Conservation (phyloP, 208 protist species). For the Crithidia brevicula region DNA sequence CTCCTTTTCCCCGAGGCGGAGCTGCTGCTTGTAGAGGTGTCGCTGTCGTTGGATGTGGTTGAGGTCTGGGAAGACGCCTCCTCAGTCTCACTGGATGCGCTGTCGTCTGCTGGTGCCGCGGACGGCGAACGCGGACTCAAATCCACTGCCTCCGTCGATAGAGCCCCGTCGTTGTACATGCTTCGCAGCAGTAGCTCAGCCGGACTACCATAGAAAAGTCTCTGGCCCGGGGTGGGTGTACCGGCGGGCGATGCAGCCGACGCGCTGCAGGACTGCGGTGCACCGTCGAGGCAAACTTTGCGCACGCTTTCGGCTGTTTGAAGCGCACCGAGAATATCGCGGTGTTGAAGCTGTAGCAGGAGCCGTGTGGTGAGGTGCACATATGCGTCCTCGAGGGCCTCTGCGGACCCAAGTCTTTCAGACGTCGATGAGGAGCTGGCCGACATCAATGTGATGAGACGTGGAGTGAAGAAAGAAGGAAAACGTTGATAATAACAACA, state of each 20-base stretch:
- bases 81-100: background rate
- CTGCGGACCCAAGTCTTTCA: background rate
- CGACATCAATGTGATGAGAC: background rate
- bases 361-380: slow-evolving; percentile 24
- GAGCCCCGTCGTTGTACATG: background rate
- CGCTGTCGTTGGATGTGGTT: too few relatives aligned
- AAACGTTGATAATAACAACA: background rate
- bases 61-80: too few relatives aligned
- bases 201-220: slow-evolving; percentile 16
- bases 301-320: slow-evolving; percentile 17
- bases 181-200: slow-evolving; percentile 14
- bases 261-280: background rate
- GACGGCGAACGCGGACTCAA: background rate
- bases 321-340: slow-evolving; percentile 6
- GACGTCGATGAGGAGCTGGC: background rate
- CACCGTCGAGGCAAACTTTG: background rate
- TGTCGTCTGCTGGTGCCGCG: background rate
- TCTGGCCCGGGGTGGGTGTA: background rate
- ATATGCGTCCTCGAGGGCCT: slow-evolving; percentile 17
- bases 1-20: too few relatives aligned
- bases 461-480: background rate
- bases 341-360: slow-evolving; percentile 22
- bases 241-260: background rate
- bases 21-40: too few relatives aligned
- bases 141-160: too few relatives aligned